Evolutionary conservation across 2,329 filamentous ascomycete species (phyloP).

Genomic region (Phaeosphaeriaceae sp.): DNA sequence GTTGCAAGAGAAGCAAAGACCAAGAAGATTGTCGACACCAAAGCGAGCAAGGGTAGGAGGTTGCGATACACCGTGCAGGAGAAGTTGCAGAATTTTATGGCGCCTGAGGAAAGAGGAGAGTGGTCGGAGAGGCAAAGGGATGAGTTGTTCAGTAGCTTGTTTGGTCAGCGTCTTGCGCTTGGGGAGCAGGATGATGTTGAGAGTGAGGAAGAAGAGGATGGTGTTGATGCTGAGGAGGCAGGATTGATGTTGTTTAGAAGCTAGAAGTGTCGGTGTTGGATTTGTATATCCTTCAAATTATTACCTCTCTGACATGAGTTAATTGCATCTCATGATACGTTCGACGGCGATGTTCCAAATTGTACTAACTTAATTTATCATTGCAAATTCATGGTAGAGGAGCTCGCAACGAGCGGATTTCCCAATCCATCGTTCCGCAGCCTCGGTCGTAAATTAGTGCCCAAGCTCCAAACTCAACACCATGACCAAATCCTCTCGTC

Average conservation of each 20-base stretch:
- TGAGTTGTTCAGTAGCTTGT: conserved; percentile 60
- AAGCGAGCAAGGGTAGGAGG: conserved; percentile 93
- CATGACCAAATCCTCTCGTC: conserved; percentile 8
- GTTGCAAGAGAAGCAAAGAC: conserved; percentile 81
- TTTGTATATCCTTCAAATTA: background rate
- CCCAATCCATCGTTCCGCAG: conserved; percentile 14
- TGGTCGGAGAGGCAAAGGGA: conserved; percentile 87
- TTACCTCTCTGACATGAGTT: background rate
- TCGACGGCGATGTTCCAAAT: too few species aligned
- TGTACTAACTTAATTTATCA: too few species aligned
- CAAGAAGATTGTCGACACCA: conserved; percentile 86
- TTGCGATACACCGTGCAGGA: conserved; percentile 94
- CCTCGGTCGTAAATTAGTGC: conserved; percentile 4
- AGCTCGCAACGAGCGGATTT: conserved; percentile 10
- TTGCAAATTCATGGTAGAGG: too few species aligned
- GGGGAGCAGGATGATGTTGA: conserved; percentile 51
- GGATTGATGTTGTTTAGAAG: conserved; percentile 50
- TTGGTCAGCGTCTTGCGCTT: conserved; percentile 54
- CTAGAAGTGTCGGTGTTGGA: conserved; percentile 12
- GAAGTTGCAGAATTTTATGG: conserved; percentile 98
- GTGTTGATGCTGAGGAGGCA: conserved; percentile 43
- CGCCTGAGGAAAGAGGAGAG: conserved; percentile 77
- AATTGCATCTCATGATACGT: too few species aligned
- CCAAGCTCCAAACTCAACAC: conserved; percentile 23
- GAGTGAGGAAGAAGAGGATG: conserved; percentile 44